These are phyloP conservation scores for Calonectria crousiana DNA, from an alignment of 2,329 filamentous ascomycete species.

Conservation along the genomic window DNA sequence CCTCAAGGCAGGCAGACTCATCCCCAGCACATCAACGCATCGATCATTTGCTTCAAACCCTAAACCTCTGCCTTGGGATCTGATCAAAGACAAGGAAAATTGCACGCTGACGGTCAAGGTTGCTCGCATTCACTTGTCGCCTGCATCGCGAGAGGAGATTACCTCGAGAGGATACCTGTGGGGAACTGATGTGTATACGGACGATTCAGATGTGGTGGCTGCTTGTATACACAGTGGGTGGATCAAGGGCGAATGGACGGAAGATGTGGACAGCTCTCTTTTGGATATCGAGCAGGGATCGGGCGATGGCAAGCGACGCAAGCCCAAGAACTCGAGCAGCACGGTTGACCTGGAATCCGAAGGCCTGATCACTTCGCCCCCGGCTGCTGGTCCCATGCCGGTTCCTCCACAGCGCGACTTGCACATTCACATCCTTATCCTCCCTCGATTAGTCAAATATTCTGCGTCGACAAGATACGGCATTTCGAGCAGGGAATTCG, in stretches of 20 bases:
- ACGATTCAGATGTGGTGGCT: slow-evolving; percentile 93
- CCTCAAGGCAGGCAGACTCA: slow-evolving; percentile 66
- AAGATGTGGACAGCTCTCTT: slow-evolving; percentile 79
- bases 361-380: slow-evolving; percentile 65
- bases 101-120: slow-evolving; percentile 92
- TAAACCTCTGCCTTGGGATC: slow-evolving; percentile 80
- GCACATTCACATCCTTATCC: slow-evolving; percentile 86
- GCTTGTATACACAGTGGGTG: slow-evolving; percentile 95
- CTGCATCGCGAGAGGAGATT: slow-evolving; percentile 82
- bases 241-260: slow-evolving; percentile 88
- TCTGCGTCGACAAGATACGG: slow-evolving; percentile 81
- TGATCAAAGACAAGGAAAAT: slow-evolving; percentile 81
- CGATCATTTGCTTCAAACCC: slow-evolving; percentile 68
- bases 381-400: slow-evolving; percentile 70
- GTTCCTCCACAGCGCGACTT: slow-evolving; percentile 80
- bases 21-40: slow-evolving; percentile 54
- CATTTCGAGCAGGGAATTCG: slow-evolving; percentile 85
- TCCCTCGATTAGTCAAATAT: slow-evolving; percentile 85
- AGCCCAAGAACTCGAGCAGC: slow-evolving; percentile 45
- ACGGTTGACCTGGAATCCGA: slow-evolving; percentile 53
- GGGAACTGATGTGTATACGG: slow-evolving; percentile 95
- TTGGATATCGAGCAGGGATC: slow-evolving; percentile 65
- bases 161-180: slow-evolving; percentile 84
- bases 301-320: slow-evolving; percentile 47
- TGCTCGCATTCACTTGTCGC: slow-evolving; percentile 80